Base-by-base conservation (phyloP, 164 flowering plant genomes). In the Macadamia integrifolia region DNA sequence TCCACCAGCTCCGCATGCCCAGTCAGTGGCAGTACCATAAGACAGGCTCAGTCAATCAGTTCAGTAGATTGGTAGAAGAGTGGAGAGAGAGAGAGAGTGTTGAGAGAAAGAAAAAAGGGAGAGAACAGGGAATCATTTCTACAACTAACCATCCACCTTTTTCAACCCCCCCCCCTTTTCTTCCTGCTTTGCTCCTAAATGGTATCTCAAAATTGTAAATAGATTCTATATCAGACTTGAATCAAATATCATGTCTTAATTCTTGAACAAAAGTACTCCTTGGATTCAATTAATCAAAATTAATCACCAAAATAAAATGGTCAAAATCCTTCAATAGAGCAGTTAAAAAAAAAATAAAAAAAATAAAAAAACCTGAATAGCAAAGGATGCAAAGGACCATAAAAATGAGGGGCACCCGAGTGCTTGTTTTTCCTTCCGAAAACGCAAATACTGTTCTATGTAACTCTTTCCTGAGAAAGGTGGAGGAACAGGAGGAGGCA, bases 401-500 rank as follows among this genome's bases (percentile, higher is more conserved):
- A 91, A 80, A 66, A 49, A 76, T 23, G 98, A 91, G 50, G 97
- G 98, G 75, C 98, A 91, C 3, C 90, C 90, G 74, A 80, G 71
- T 43, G 84, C 90, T 62, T 62, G 66, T 69, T 77, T 87, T 80
- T 91, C 80, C 76, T 76, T 83, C 71, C 72, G 79, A 62, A 88
- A 88, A 35, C 82, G 80, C 60, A 77, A 74, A 76, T 79, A 29
- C 55, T 88, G 97, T 58, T 89, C 77, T 56, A 61, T 66, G 32
- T 62, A 84, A 77, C 91, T 87, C 79, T 75, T 78, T 91, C 94
- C 93, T 75, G 98, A 91, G 72, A 83, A 64, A 72, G 87, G 91
- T 71, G 90, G 96, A 66, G 98, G 97, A 7, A 91, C 77, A 69
- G 91, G 93, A 78, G 89, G 87, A 71, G 94, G 94, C 89, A 93